These are phyloP conservation scores for Talaromyces sp. DNA, from an alignment of 2,329 filamentous ascomycete species.

Conservation along the genomic window DNA sequence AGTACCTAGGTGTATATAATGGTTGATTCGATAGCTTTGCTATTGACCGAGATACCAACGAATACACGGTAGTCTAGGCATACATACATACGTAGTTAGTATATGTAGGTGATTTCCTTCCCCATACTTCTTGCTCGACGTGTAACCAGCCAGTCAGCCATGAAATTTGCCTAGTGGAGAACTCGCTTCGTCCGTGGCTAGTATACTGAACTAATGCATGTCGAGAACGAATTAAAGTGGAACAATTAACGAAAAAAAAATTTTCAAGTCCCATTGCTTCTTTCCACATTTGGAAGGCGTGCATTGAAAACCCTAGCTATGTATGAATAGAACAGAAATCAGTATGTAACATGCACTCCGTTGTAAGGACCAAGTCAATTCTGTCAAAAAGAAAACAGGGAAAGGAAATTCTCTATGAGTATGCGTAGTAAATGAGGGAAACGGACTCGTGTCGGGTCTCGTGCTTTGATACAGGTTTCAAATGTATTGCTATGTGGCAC, in stretches of 20 bases:
- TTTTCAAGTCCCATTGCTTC: not conserved
- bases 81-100: not conserved
- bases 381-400: not conserved
- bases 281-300: not conserved
- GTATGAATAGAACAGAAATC: not conserved
- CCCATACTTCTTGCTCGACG: not conserved
- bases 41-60: not conserved
- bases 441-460: not conserved
- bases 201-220: not conserved
- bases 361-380: not conserved
- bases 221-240: not conserved
- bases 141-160: not conserved
- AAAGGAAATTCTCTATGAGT: not conserved
- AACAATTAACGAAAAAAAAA: not conserved
- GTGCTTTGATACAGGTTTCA: not conserved
- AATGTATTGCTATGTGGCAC: not conserved
- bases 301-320: not conserved
- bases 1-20: not conserved
- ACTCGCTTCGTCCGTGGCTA: not conserved
- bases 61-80: not conserved
- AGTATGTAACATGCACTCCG: not conserved
- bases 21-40: not conserved
- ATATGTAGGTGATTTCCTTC: not conserved
- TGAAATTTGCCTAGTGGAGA: not conserved
- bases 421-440: not conserved